A percentile compares a stretch with the other conserved stretches of the same genome.
Evolutionary conservation across 768 basidiomycete genomes (phyloP).

Genomic region (Peribolospora baueri): DNA sequence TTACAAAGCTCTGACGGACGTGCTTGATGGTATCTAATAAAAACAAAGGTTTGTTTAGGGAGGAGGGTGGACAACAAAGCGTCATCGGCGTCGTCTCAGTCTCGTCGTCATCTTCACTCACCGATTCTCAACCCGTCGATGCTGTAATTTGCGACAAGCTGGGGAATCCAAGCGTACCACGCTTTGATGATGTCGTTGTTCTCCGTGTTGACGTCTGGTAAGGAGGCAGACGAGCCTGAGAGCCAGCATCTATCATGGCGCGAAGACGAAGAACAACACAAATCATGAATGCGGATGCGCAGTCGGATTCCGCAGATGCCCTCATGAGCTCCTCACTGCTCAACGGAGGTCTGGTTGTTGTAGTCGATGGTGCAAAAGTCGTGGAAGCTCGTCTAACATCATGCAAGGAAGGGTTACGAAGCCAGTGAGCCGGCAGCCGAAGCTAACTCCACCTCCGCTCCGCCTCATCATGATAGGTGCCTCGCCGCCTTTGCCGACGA

Average conservation of each 20-base stretch:
- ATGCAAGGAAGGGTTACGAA: no score
- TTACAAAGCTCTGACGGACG: no score
- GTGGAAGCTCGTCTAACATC: conserved; percentile 38
- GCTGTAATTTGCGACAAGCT: conserved; percentile 41
- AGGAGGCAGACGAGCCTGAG: conserved; percentile 29
- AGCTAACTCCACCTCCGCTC: no score
- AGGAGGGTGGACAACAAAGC: no score
- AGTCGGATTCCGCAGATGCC: conserved; percentile 32
- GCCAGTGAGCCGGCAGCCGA: no score
- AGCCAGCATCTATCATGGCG: conserved; percentile 61
- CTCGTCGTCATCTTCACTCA: conserved; percentile 13
- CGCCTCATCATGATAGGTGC: no score
- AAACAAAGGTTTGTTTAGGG: no score
- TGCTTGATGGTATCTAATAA: no score
- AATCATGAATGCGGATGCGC: no score
- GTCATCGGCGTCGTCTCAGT: no score
- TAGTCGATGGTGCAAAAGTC: conserved; percentile 52
- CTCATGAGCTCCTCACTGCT: conserved; percentile 7
- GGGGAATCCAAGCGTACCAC: conserved; percentile 44
- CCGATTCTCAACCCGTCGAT: conserved; percentile 79
- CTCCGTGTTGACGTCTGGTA: conserved; percentile 57
- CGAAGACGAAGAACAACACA: no score
- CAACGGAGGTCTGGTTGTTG: conserved; percentile 23
- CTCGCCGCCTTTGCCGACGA: no score
- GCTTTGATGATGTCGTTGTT: conserved; percentile 35